Conservation (phyloP, 805 yeast genomes). For the Candida ponderosae region DNA sequence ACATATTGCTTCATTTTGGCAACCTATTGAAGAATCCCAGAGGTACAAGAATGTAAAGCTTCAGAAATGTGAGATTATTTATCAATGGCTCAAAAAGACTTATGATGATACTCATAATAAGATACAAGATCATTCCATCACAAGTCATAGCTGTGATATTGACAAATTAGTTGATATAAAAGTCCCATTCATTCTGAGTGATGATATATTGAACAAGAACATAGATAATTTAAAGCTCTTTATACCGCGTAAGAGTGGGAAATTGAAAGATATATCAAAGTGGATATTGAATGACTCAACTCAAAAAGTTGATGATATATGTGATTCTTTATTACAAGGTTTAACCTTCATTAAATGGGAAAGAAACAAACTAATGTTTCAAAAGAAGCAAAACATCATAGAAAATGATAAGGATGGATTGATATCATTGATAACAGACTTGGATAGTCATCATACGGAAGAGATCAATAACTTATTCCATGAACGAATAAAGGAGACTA, state of each 20-base stretch:
- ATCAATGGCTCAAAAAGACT: neutral
- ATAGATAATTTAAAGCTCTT: no score
- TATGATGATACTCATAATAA: neutral
- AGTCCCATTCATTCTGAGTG: neutral
- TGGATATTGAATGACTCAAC: neutral
- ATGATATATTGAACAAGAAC: no score
- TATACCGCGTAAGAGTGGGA: no score
- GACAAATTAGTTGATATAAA: no score
- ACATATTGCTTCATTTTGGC: neutral
- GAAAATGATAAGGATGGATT: no score
- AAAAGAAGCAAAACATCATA: no score
- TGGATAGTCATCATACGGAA: no score
- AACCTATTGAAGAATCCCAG: neutral
- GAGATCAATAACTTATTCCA: no score
- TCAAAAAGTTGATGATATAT: slow-evolving; percentile 19
- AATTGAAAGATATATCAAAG: neutral
- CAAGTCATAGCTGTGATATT: no score
- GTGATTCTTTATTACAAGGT: slow-evolving; percentile 17
- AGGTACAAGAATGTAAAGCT: neutral
- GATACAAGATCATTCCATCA: no score
- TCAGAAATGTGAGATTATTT: neutral
- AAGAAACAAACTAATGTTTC: slow-evolving; percentile 15
- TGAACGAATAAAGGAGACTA: no score
- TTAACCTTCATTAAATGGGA: slow-evolving; percentile 19
- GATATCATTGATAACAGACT: no score